Evolutionary conservation across 345 rosid genomes (phyloP), one percentile per base, ranked within the genome.

Genomic region (Eucalyptus pauciflora): DNA sequence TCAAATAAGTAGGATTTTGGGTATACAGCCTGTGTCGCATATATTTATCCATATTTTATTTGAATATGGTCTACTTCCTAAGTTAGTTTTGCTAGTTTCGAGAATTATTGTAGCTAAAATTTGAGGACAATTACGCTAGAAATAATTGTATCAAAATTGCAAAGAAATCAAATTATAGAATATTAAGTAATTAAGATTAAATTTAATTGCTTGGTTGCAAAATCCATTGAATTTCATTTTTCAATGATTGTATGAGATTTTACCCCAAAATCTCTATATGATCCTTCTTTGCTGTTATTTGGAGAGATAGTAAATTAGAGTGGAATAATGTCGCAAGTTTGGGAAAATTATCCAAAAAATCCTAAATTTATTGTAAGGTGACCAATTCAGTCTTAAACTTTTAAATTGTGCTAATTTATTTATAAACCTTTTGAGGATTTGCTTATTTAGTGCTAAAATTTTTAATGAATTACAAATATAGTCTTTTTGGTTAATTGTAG

Each of bases 401-500:
- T 25, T 58, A 13, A 58, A 58, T 58, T 1, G 13, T 10, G 14
- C 64, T 0, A 25, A 56, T 56, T 56, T 56, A 8, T 20, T 56
- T 0, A 25, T 58, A 58, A 58, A 25, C 1, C 0, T 25, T 58
- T 58, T 25, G n/a, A 25, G 29, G 3, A 60, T 60, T 10, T 27
- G 7, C 7, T 0, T 11, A 60, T 27, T 60, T 60, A 60, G 67
- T 60, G 0, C 5, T 27, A 60, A 60, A 5, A 11, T 2, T 60
- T 60, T 25, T 60, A 25, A 60, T 0, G 2, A 0, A 27, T 25
- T 27, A 60, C 1, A 1, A 11, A 27, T 60, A 27, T 27, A 25
- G 2, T 25, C 31, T 0, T 60, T 60, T 1, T 4, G 2, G 14
- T 27, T 27, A 60, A 60, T 25, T 60, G 0, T 60, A 1, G 14